phyloP scores from a whole-genome alignment of 2,329 filamentous ascomycete genomes.

The Emericellopsis atlantica region DNA sequence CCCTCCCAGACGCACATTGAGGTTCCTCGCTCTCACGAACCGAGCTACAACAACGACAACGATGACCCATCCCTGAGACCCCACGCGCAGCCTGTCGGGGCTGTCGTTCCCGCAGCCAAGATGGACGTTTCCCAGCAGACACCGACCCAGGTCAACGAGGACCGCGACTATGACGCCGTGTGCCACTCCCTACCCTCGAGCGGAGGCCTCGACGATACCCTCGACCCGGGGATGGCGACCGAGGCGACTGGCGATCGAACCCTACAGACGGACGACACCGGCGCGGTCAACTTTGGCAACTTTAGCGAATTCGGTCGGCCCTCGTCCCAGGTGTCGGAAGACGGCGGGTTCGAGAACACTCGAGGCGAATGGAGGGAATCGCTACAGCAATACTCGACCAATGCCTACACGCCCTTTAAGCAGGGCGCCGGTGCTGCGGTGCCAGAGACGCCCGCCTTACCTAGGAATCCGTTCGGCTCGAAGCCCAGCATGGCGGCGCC shows the following conservation, averaged over 20 bases:
- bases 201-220: constrained; percentile 10
- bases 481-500: constrained; percentile 18
- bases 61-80: background rate
- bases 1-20: background rate
- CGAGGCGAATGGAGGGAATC: constrained; percentile 25
- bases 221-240: background rate
- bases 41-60: background rate
- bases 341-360: constrained; percentile 23
- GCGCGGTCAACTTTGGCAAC: constrained; percentile 32
- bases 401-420: constrained; percentile 15
- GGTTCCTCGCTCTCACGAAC: background rate
- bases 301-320: constrained; percentile 20
- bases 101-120: constrained; percentile 10
- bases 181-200: constrained; percentile 12
- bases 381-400: constrained; percentile 17
- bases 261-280: constrained; percentile 33
- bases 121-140: constrained; percentile 38
- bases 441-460: constrained; percentile 36
- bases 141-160: constrained; percentile 43
- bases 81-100: background rate
- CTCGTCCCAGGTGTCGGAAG: constrained; percentile 28
- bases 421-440: constrained; percentile 4
- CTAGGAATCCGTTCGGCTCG: constrained; percentile 33
- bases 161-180: constrained; percentile 40
- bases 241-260: constrained; percentile 18